A percentile compares a stretch with the other conserved stretches of the same genome.
Conservation (phyloP, 2,329 filamentous ascomycete genomes). For the Phialocephala sp. region DNA sequence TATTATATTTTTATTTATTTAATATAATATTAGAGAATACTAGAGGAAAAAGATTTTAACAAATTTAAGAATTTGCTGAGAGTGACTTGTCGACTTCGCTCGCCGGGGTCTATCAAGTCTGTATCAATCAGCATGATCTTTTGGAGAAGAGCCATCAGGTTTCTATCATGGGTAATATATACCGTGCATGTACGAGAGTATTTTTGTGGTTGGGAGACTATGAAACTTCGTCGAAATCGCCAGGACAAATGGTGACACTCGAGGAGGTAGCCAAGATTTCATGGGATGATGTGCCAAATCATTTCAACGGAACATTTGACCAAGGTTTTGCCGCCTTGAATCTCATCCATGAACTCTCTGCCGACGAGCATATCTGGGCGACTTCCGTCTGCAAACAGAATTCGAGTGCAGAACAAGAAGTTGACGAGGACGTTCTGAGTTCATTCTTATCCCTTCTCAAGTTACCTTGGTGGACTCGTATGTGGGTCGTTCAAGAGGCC, state of each 20-base stretch:
- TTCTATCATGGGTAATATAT: slow-evolving; percentile 1
- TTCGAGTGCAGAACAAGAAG: too few species aligned
- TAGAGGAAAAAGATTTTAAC: slow-evolving; percentile 10
- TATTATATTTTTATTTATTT: slow-evolving; percentile 18
- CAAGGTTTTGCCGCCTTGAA: too few species aligned
- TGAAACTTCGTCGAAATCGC: too few species aligned
- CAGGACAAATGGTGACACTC: too few species aligned
- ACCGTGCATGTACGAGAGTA: background rate
- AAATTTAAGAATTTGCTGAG: slow-evolving; percentile 15
- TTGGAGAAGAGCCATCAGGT: slow-evolving; percentile 7
- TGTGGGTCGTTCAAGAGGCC: slow-evolving; percentile 2
- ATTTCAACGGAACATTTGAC: too few species aligned
- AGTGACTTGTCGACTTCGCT: slow-evolving; percentile 13
- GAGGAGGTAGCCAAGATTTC: too few species aligned
- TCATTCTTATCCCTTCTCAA: too few species aligned
- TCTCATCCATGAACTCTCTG: too few species aligned
- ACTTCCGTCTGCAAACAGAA: too few species aligned
- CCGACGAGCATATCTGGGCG: too few species aligned
- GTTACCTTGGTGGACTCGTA: background rate
- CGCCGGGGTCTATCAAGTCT: background rate
- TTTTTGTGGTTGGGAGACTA: background rate
- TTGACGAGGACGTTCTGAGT: too few species aligned
- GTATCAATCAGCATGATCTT: slow-evolving; percentile 1
- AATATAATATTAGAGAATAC: slow-evolving; percentile 17
- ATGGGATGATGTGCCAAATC: too few species aligned